A percentile compares a stretch with the other conserved stretches of the same genome.
These are phyloP conservation scores for Escallonia rubra DNA, from an alignment of 129 eudicot genomes.

Conservation along the genomic window DNA sequence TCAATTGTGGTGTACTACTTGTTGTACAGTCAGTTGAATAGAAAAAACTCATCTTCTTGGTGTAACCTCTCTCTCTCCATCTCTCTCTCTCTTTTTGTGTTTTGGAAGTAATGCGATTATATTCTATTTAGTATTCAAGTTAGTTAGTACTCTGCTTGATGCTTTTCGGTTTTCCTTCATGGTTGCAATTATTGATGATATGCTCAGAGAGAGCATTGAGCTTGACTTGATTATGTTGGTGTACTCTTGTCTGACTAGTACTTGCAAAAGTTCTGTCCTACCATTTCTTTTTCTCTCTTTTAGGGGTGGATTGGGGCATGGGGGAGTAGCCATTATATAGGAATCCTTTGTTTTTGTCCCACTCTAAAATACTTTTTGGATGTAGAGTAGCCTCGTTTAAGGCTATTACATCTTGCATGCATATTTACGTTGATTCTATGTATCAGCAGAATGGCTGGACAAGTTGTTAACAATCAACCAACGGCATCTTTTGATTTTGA, in stretches of 20 bases:
- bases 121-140: too few species aligned
- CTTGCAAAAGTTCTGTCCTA: neutral
- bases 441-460: slow-evolving; percentile 62
- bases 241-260: neutral
- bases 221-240: too few species aligned
- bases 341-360: neutral
- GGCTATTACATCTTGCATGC: neutral
- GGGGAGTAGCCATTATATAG: too few species aligned
- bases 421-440: slow-evolving; percentile 4
- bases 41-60: too few species aligned
- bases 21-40: neutral
- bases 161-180: too few species aligned
- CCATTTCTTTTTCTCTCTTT: neutral
- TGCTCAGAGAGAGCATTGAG: too few species aligned
- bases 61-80: too few species aligned
- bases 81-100: too few species aligned
- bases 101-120: too few species aligned
- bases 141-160: too few species aligned
- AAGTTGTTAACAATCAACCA: slow-evolving; percentile 35
- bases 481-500: slow-evolving; percentile 60
- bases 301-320: too few species aligned
- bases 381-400: neutral
- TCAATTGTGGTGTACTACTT: neutral
- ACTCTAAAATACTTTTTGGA: neutral
- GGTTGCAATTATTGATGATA: too few species aligned